Evolutionary conservation across 768 basidiomycete species (phyloP), one percentile per base, ranked within the genome.

Genomic region (Leccinum longicurvipes): DNA sequence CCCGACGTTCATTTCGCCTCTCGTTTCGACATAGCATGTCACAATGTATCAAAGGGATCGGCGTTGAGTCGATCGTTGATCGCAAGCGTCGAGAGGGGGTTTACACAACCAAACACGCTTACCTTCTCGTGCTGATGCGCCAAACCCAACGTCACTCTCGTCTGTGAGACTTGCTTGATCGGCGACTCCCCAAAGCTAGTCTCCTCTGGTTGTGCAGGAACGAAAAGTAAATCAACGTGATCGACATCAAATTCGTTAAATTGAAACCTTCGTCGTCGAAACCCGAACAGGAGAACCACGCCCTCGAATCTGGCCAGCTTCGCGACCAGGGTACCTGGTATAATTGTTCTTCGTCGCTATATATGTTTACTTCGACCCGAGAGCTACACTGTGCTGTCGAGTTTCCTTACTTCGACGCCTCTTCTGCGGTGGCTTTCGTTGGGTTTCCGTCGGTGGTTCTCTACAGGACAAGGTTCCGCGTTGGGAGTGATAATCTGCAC

Each of bases 191-290:
- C n/a, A n/a, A n/a, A n/a, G n/a, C n/a, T n/a, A n/a, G n/a, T n/a
- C 36, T 39, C 47, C 59, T 59, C 55, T 63, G 55, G 19, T 23
- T 44, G 19, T 47, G 60, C 29, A 63, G 57, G 56, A 66, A 60
- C 27, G 15, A 45, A 57, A 63, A 57, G 55, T 31, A 23, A 39
- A 60, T 68, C 56, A 59, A 27, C 8, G 19, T 44, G 67, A 67
- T 67, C 67, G 67, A 64, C 61, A 44, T 58, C 66, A 61, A 66
- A 63, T 61, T 55, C 42, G 47, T 50, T 50, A 54, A 42, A 59
- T 56, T 44, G 57, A 45, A 54, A 51, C 53, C 44, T 61, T 63
- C 60, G 27, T 55, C 57, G 58, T 60, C 58, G 44, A 54, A 50
- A 53, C 14, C 46, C 48, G 54, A 57, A 58, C 48, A 51, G 51